Percentiles rank a stretch among this genome's conserved stretches.
These are phyloP conservation scores for Quercus alba DNA, from an alignment of 306 rosid species.

Conservation along the genomic window DNA sequence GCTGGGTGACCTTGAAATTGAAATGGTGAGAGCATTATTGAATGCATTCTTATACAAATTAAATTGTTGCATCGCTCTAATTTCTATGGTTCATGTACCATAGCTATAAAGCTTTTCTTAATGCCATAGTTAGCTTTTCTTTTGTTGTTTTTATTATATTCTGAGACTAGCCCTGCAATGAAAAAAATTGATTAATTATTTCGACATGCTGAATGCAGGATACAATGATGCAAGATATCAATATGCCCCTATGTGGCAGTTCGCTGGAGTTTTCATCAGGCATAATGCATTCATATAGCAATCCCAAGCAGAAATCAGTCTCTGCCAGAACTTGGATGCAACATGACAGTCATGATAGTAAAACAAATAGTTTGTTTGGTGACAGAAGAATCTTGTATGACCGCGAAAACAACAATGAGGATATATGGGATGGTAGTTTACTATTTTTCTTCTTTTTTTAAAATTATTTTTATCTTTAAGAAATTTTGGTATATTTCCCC, in stretches of 20 bases:
- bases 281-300: constrained; percentile 32
- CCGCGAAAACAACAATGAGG: constrained; percentile 32
- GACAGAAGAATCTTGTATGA: constrained; percentile 36
- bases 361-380: constrained; percentile 29
- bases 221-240: constrained; percentile 48
- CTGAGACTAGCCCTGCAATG: neutral
- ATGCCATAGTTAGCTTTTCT: neutral
- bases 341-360: constrained; percentile 29
- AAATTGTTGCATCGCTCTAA: neutral
- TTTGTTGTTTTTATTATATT: neutral
- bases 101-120: constrained; percentile 5
- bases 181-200: constrained; percentile 17
- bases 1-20: constrained; percentile 61
- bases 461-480: neutral
- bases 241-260: constrained; percentile 29
- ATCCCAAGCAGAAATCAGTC: constrained; percentile 32
- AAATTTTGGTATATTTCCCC: neutral
- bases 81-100: constrained; percentile 9
- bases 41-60: constrained; percentile 14
- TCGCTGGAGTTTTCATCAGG: constrained; percentile 38
- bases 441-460: too few species aligned
- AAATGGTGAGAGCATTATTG: constrained; percentile 45
- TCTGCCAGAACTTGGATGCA: constrained; percentile 26
- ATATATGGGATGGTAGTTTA: constrained; percentile 58
- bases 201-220: constrained; percentile 54